Evolutionary conservation across 768 basidiomycete genomes (phyloP).

Genomic region (Hygrocybe punicea): DNA sequence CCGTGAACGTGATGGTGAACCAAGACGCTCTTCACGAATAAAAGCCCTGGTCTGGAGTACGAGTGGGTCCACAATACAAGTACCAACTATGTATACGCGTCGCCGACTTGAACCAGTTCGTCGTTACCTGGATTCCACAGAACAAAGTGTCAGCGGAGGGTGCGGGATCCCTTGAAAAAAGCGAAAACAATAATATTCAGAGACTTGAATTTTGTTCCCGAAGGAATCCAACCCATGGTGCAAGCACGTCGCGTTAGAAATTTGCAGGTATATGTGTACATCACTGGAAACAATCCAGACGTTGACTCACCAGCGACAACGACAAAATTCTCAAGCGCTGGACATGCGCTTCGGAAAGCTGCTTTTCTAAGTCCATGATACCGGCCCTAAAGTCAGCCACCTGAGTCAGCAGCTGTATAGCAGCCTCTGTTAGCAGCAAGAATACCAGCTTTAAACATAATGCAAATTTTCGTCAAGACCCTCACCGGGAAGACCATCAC

Average conservation of each 20-base stretch:
- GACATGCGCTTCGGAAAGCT: too few species aligned
- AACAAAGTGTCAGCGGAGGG: too few species aligned
- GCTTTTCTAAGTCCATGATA: too few species aligned
- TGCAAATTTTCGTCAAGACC: slow-evolving; percentile 68
- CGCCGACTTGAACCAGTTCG: too few species aligned
- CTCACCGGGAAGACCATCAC: slow-evolving; percentile 97
- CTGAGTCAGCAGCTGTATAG: slow-evolving; percentile 34
- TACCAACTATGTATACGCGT: too few species aligned
- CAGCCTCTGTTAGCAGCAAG: neutral
- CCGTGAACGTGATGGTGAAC: too few species aligned
- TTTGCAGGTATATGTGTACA: slow-evolving; percentile 47
- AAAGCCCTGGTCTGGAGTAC: too few species aligned
- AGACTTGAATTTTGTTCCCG: slow-evolving; percentile 83
- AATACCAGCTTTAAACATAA: slow-evolving; percentile 22
- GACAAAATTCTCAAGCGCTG: too few species aligned
- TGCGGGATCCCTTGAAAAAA: neutral
- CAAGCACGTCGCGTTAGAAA: slow-evolving; percentile 57
- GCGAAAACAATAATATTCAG: slow-evolving; percentile 40
- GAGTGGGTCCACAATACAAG: too few species aligned
- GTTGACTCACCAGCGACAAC: neutral
- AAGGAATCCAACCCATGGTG: slow-evolving; percentile 61
- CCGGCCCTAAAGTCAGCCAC: slow-evolving; percentile 45
- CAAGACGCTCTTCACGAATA: too few species aligned
- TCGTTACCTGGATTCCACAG: too few species aligned
- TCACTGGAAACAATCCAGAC: slow-evolving; percentile 17